Percentiles rank a stretch among this genome's conserved stretches.
These are phyloP conservation scores for Sporobolomyces pararoseus DNA, from an alignment of 768 basidiomycete species.

Conservation along the genomic window DNA sequence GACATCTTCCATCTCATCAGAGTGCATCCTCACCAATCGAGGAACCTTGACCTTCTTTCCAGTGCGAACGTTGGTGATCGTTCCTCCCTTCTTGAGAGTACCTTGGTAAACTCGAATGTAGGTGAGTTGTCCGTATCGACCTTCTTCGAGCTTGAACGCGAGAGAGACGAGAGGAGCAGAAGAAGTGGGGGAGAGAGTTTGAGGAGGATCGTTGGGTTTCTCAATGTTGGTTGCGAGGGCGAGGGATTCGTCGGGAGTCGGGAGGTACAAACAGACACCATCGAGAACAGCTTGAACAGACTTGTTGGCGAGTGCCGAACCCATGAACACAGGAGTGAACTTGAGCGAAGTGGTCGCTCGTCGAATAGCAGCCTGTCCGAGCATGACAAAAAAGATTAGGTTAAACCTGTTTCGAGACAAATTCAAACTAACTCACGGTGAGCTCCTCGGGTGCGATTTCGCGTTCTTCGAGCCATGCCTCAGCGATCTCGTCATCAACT, in stretches of 20 bases:
- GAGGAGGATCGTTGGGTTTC: constrained; percentile 53
- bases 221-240: constrained; percentile 78
- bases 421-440: constrained; percentile 48
- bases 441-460: constrained; percentile 69
- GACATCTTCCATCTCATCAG: constrained; percentile 99
- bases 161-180: constrained; percentile 77
- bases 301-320: constrained; percentile 96
- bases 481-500: constrained; percentile 91
- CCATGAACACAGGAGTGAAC: constrained; percentile 94
- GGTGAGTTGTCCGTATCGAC: constrained; percentile 91
- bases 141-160: constrained; percentile 98
- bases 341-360: constrained; percentile 81
- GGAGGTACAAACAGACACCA: constrained; percentile 91
- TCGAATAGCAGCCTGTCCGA: constrained; percentile 63
- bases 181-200: constrained; percentile 59
- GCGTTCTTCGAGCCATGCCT: constrained; percentile 81
- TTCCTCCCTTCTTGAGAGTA: constrained; percentile 73
- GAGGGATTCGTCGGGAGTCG: constrained; percentile 73
- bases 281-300: constrained; percentile 90
- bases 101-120: constrained; percentile 99
- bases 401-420: no score
- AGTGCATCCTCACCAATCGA: constrained; percentile 92
- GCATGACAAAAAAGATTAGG: background rate
- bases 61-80: constrained; percentile 86
- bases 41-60: constrained; percentile 98